These are phyloP conservation scores for Xylona heveae DNA, from an alignment of 495 filamentous ascomycete genomes.

Conservation along the genomic window DNA sequence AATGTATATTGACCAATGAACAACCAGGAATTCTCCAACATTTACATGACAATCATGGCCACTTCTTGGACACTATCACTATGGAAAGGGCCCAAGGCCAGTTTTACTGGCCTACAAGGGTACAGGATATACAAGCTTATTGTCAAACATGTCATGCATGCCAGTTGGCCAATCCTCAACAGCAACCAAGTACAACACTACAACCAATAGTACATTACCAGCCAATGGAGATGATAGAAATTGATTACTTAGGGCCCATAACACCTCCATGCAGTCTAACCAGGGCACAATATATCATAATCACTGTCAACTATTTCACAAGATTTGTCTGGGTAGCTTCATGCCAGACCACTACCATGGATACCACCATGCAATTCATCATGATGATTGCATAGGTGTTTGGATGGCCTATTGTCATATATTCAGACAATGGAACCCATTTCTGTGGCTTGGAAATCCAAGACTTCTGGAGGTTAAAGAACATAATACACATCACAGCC, in stretches of 20 bases:
- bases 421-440: constrained; percentile 2
- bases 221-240: too few relatives aligned
- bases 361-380: too few relatives aligned
- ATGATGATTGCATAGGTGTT: too few relatives aligned
- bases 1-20: too few relatives aligned
- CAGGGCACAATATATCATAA: not conserved
- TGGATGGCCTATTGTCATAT: not conserved
- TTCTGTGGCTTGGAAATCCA: not conserved
- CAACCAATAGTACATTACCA: not conserved
- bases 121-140: not conserved
- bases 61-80: not conserved
- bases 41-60: not conserved
- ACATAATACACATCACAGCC: not conserved
- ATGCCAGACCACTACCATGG: too few relatives aligned
- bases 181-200: not conserved
- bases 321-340: not conserved
- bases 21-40: not conserved
- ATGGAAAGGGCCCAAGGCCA: not conserved
- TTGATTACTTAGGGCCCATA: constrained; percentile 1
- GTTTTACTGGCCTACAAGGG: constrained; percentile 1
- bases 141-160: not conserved
- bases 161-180: not conserved
- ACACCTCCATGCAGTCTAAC: not conserved
- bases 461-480: not conserved
- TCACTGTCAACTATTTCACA: not conserved